phyloP scores from a whole-genome alignment of 1,284 basidiomycete species.

The Anthracocystis walkeri region DNA sequence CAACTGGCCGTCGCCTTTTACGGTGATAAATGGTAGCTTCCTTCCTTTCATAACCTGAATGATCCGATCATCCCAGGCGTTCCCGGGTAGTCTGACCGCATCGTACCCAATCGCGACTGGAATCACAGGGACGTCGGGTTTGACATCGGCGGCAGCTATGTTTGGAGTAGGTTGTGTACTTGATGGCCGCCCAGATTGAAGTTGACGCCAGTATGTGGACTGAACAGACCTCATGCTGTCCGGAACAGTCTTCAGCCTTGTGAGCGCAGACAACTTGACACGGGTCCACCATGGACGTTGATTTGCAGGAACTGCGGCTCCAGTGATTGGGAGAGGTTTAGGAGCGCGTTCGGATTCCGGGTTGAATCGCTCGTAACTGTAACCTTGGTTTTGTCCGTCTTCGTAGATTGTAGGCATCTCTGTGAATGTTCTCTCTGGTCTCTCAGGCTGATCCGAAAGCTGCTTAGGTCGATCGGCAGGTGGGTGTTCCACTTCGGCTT shows the following conservation, averaged over 20 bases:
- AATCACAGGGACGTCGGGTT: not conserved
- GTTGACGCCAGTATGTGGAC: not conserved
- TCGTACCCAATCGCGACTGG: too few species aligned
- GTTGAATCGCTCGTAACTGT: not conserved
- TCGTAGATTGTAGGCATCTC: not conserved
- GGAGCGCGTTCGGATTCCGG: not conserved
- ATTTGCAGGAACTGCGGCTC: not conserved
- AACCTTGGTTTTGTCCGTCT: not conserved
- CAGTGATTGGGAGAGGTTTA: not conserved
- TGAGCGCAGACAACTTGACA: not conserved
- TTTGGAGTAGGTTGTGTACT: too few species aligned
- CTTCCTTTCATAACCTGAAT: constrained; percentile 3
- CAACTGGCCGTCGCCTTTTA: too few species aligned
- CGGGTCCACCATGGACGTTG: not conserved
- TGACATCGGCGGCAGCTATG: not conserved
- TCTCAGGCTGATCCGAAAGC: too few species aligned
- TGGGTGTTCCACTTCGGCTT: too few species aligned
- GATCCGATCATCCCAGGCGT: constrained; percentile 8
- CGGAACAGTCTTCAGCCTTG: not conserved
- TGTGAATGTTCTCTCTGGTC: too few species aligned
- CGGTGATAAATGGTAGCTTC: too few species aligned
- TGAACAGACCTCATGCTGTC: not conserved
- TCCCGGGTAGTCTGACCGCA: constrained; percentile 13
- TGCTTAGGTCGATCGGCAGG: too few species aligned
- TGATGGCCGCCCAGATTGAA: not conserved